Conservation (phyloP, 805 yeast genomes). For the Ogataea nitratoaversa region DNA sequence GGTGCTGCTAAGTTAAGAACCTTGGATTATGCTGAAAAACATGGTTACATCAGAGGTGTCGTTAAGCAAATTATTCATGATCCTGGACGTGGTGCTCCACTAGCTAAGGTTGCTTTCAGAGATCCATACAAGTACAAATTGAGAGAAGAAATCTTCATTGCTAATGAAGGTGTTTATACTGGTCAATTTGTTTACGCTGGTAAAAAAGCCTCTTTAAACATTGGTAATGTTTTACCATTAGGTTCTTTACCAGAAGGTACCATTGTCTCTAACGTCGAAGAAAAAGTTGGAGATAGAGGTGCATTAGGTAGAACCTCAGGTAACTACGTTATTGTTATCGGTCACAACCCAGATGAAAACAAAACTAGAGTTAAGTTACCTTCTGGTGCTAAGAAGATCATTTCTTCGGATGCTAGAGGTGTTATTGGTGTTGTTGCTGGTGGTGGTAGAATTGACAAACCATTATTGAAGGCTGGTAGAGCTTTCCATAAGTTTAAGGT, state of each 20-base stretch:
- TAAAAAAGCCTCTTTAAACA: slow-evolving; percentile 94
- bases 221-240: slow-evolving; percentile 96
- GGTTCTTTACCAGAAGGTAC: slow-evolving; percentile 99
- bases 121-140: slow-evolving; percentile 98
- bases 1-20: slow-evolving; percentile 99
- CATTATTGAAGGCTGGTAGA: slow-evolving; percentile 99
- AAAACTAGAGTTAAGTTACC: slow-evolving; percentile 99
- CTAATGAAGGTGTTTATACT: slow-evolving; percentile 99
- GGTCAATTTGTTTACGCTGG: slow-evolving; percentile 99
- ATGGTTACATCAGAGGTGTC: slow-evolving; percentile 99
- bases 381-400: slow-evolving; percentile 97
- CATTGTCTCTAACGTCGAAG: slow-evolving; percentile 96
- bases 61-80: slow-evolving; percentile 99
- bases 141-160: slow-evolving; percentile 98
- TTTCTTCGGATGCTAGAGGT: slow-evolving; percentile 97
- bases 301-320: slow-evolving; percentile 99
- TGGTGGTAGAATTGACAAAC: slow-evolving; percentile 99
- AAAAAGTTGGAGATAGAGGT: slow-evolving; percentile 99
- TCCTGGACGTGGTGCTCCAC: slow-evolving; percentile 99
- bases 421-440: slow-evolving; percentile 99
- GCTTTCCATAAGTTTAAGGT: slow-evolving; percentile 99
- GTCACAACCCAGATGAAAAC: slow-evolving; percentile 99
- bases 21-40: slow-evolving; percentile 98
- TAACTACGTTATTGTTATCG: slow-evolving; percentile 97
- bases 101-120: slow-evolving; percentile 98